Evolutionary conservation across 257 asterid genomes (phyloP), one percentile per base, ranked within the genome.

Genomic region (Lycium ferocissimum): DNA sequence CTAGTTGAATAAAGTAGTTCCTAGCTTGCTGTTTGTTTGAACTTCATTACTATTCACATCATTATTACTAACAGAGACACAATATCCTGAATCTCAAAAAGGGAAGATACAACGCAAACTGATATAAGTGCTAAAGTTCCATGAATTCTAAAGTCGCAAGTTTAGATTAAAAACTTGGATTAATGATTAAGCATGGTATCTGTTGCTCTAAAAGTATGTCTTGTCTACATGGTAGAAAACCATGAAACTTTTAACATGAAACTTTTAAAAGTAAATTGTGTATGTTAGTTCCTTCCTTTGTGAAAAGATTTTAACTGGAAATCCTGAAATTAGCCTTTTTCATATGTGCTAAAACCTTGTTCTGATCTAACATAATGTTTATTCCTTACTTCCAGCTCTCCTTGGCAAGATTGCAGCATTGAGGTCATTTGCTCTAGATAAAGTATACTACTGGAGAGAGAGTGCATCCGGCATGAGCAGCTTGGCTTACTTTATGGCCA

Each of bases 401-500:
- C 90, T 93, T 2, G 88, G 94, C 92, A 92, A 93, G 81, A 91
- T 93, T 57, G 91, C 94, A 18, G 97, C 97, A 45, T 86, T 93
- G 90, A 89, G 97, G 82, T 90, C 95, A 9, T 93, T 93, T 84
- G 79, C 95, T 70, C 89, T 90, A 83, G 95, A 93, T 87, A 92
- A 93, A 87, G 15, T 93, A 59, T 90, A 93, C 78, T 93, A 91
- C 88, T 81, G 88, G 71, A 89, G 97, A 84, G 97, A 93, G 84
- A 92, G 97, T 2, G 93, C 94, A 45, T 91, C 93, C 1, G 97
- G 97, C 79, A 93, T 93, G 85, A 93, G 97, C 91, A 93, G 93
- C 84, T 89, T 92, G 33, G 97, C 95, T 72, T 90, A 92, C 86
- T 93, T 93, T 54, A 71, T 91, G 10, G 94, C 97, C 12, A 93